Base-by-base conservation (phyloP, 139 green algal genomes). In the Tetraselmis striata region DNA sequence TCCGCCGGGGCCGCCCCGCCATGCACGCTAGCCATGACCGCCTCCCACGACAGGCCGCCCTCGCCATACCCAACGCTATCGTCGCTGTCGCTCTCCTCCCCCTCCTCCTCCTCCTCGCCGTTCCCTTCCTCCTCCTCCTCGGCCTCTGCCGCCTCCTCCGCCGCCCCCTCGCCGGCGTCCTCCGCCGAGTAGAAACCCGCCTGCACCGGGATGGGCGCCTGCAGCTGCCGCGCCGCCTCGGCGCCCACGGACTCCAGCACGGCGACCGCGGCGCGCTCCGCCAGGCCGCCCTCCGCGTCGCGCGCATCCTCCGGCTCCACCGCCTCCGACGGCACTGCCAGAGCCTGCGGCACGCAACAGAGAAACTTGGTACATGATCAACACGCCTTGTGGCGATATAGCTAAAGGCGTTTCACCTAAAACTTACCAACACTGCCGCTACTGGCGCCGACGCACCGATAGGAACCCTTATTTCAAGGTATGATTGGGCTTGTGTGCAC, bases 41-140 rank as follows among this genome's bases (percentile, higher is more conserved):
- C 94, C 86, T 98, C 94, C 93, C 93, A 98, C 0, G 88, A 94
- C 24, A 98, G 90, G 2, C 91, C 95, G 0, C 82, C 86, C 0
- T 94, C 90, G 26, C 92, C 92, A 75, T 97, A 95, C 1, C 94
- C 94, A 32, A 93, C 92, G 80, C 89, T 93, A 1, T 95, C 93
- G 75, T 90, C 87, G n/a, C n/a, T n/a, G 27, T 86, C 89, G 82
- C 87, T 91, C n/a, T n/a, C n/a, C n/a, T n/a, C n/a, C n/a, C n/a
- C n/a, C 25, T 89, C 88, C 23, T 84, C 76, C 77, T 2, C 80
- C 29, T 90, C 80, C 26, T 79, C 79, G 1, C 1, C 27, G 29
- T 59, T 27, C 1, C 22, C 32, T 0, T 85, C 75, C 0, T 87
- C 87, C 0, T 91, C 89, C 77, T 83, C 82, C 1, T 82, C 82